These are phyloP conservation scores for Akanthomyces lecanii DNA, from an alignment of 2,329 filamentous ascomycete species.

Conservation along the genomic window DNA sequence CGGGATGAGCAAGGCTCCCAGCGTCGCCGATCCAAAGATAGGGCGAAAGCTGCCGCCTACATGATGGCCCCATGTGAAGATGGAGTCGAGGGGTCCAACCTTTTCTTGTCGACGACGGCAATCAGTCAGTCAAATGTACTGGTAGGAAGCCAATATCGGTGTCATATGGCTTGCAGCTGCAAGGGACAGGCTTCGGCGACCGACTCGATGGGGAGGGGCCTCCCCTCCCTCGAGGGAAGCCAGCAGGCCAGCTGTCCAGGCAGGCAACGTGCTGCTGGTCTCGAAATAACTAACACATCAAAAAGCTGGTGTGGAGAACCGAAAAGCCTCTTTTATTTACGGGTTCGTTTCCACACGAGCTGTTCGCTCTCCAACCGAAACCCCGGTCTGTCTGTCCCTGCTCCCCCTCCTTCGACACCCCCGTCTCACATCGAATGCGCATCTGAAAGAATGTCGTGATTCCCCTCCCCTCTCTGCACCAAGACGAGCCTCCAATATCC, in stretches of 20 bases:
- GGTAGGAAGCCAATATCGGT: background rate
- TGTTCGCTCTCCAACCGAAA: background rate
- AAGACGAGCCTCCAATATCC: background rate
- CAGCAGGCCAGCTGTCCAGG: background rate
- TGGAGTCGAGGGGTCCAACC: background rate
- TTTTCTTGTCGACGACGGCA: background rate
- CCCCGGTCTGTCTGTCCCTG: background rate
- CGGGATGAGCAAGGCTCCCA: background rate
- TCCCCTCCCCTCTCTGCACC: background rate
- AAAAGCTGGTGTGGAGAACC: background rate
- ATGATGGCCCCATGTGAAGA: background rate
- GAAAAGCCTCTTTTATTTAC: background rate
- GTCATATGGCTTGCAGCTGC: conserved; percentile 12
- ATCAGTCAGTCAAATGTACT: background rate
- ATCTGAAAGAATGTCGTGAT: conserved; percentile 13
- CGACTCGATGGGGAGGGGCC: background rate
- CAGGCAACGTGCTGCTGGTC: background rate
- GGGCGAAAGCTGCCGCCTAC: conserved; percentile 3
- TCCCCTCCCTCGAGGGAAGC: background rate
- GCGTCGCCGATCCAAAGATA: conserved; percentile 2
- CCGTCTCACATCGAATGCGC: background rate
- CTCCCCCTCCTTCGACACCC: background rate
- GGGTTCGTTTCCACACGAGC: background rate
- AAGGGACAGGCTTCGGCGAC: conserved; percentile 1
- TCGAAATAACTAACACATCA: background rate